Percentiles rank a stretch among this genome's conserved stretches.
Evolutionary conservation across 805 yeast genomes (phyloP).

Genomic region (Sugiyamaella smithiae): DNA sequence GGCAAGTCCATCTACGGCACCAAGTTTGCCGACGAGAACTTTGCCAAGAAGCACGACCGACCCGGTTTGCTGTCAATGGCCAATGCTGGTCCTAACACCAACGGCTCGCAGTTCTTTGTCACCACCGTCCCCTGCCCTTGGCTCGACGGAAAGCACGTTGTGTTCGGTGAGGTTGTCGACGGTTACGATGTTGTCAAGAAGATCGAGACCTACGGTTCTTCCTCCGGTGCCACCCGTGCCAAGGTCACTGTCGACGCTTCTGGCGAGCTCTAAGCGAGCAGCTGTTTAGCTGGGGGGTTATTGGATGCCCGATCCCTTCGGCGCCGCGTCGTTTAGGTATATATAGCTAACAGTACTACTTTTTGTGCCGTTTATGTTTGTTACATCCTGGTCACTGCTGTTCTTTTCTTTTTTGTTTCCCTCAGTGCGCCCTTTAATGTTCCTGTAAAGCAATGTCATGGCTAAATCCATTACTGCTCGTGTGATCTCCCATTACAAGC

Average conservation of each 20-base stretch:
- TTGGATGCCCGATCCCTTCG: background rate
- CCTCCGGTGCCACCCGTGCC: constrained; percentile 63
- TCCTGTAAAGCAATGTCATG: constrained; percentile 1
- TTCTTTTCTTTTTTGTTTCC: too few species aligned
- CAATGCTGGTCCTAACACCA: constrained; percentile 97
- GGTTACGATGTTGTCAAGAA: constrained; percentile 84
- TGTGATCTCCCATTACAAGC: constrained; percentile 1
- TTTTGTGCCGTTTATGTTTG: too few species aligned
- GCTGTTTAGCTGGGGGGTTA: background rate
- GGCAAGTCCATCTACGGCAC: constrained; percentile 82
- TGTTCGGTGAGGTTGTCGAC: constrained; percentile 86
- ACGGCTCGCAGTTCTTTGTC: constrained; percentile 96
- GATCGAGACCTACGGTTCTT: constrained; percentile 73
- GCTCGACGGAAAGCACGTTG: constrained; percentile 94
- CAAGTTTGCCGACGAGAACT: constrained; percentile 76
- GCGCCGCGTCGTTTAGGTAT: background rate
- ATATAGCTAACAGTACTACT: too few species aligned
- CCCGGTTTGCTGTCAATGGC: constrained; percentile 93
- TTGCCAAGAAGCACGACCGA: constrained; percentile 64
- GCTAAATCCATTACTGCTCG: background rate
- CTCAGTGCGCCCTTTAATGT: too few species aligned
- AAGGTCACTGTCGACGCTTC: constrained; percentile 60
- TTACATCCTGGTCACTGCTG: too few species aligned
- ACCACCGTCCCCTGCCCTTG: constrained; percentile 85
- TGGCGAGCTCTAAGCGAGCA: constrained; percentile 54